These are phyloP conservation scores for Fusarium citri DNA, from an alignment of 2,329 filamentous ascomycete genomes.

Conservation along the genomic window DNA sequence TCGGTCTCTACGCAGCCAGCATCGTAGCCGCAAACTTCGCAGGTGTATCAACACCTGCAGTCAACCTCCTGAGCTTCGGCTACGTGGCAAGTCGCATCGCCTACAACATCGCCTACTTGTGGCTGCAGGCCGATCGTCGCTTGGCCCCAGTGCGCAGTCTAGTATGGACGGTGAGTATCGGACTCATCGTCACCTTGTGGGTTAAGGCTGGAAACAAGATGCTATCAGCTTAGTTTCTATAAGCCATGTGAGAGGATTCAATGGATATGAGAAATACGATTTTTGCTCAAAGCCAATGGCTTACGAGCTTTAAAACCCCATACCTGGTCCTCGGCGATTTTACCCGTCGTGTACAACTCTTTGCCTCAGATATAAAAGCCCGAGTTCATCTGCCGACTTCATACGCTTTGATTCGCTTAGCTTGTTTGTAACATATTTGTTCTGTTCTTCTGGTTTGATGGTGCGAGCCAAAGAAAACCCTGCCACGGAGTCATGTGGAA, in stretches of 20 bases:
- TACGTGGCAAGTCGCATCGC: slow-evolving; percentile 55
- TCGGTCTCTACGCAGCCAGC: slow-evolving; percentile 57
- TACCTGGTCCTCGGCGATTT: slow-evolving; percentile 19
- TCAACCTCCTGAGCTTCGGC: slow-evolving; percentile 55
- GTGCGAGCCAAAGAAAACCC: slow-evolving; percentile 8
- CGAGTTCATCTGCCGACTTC: slow-evolving; percentile 24
- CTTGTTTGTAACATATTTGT: slow-evolving; percentile 3
- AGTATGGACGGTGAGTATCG: slow-evolving; percentile 53
- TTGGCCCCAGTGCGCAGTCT: slow-evolving; percentile 53
- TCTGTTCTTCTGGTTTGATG: not conserved
- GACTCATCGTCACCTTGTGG: slow-evolving; percentile 53
- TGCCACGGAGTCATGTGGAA: not conserved
- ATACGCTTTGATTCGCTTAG: slow-evolving; percentile 10
- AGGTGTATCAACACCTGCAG: slow-evolving; percentile 50
- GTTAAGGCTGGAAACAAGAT: slow-evolving; percentile 54
- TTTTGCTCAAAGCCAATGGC: not conserved
- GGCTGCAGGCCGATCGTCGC: slow-evolving; percentile 55
- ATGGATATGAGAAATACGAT: not conserved
- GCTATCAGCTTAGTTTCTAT: slow-evolving; percentile 17
- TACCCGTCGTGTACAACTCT: slow-evolving; percentile 15
- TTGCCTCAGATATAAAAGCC: slow-evolving; percentile 18
- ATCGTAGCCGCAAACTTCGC: slow-evolving; percentile 61
- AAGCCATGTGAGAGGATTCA: not conserved
- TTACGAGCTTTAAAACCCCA: not conserved
- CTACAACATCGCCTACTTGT: slow-evolving; percentile 59